Base-by-base conservation (phyloP, 495 filamentous ascomycete genomes). In the Tricharina praecox region DNA sequence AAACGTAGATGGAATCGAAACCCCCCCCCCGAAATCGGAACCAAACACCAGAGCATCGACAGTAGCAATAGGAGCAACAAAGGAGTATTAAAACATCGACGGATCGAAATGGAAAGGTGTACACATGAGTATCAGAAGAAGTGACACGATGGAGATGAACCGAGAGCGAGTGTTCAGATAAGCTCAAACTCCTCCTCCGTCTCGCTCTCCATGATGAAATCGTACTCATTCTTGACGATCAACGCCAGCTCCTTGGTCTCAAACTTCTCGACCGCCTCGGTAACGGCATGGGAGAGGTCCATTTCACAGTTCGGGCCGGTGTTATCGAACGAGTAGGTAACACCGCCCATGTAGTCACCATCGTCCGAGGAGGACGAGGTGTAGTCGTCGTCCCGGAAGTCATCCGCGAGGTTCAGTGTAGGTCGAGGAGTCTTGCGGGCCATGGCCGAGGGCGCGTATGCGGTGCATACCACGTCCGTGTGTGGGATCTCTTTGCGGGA, bases 171-270 rank as follows among this genome's bases (percentile, higher is more conserved):
- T n/a, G n/a, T n/a, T 32, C 28, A 56, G 26, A 58, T 43, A 24
- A 58, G 23, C 53, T 58, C 54, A 26, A 58, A 58, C 28, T 58
- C 54, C 20, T 58, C 54, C 19, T 58, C 54, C 15, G 54, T 21
- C 16, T 40, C 37, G 20, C 37, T 40, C 37, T 40, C 37, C 16
- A 16, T 21, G 3, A 58, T 39, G 30, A 58, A 45, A 25, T 58
- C 55, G 19, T 58, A 58, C 41, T 58, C 55, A 11, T 58, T 58
- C 54, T 58, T 58, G 25, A 58, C 56, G 39, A 58, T 40, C 13
- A 41, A 53, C 4, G 49, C 50, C 41, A 58, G 42, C 50, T 58
- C 55, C 50, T 58, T 58, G 47, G 49, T 53, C 46, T 58, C 54
- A n/a, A 58, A 58, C 41, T 58, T 58, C 50, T 58, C 56, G 21